Base-by-base conservation (phyloP, 2,329 filamentous ascomycete genomes). In the Fusarium kyushuense region DNA sequence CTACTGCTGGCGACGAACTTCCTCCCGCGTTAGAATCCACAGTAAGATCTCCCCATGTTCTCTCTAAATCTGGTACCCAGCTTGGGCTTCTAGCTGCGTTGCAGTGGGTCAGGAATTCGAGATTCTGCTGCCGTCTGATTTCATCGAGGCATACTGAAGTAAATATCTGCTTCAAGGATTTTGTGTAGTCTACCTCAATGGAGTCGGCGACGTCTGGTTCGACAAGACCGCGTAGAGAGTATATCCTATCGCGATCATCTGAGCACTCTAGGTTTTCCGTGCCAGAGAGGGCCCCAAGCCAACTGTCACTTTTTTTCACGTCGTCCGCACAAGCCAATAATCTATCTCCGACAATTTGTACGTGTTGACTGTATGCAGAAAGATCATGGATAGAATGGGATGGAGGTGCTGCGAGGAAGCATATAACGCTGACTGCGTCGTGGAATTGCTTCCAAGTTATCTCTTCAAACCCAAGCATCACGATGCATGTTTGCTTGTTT, bases 231-330 rank as follows among this genome's bases (percentile, higher is more conserved):
- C n/a, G 40, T 3, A 58, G 3, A 1, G 47, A 30, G 13, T 30
- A 58, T 9, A 54, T 17, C 10, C 30, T 54, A 6, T 54, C 54
- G 4, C 54, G 48, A 8, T 17, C 32, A 8, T 58, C 54, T 10
- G 23, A 38, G 10, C 38, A 58, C 7, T 53, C 27, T n/a, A 42
- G n/a, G 14, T 9, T 3, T 6, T 12, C 27, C 6, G 54, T 35
- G 2, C 27, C n/a, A 2, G 4, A 5, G 13, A 54, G 21, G 5
- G 30, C 21, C 1, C 5, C 21, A 10, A 33, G 9, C 51, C 51
- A 54, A 12, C 17, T 13, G 5, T 47, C 14, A 6, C 19, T 25
- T 5, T 33, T 47, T 33, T 23, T 11, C 21, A 5, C 21, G 1
- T 47, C 45, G 2, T 33, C 14, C 0, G 19, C 45, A 30, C 17